phyloP scores from a whole-genome alignment of 2,329 filamentous ascomycete species.

The Nothophaeocryptopus gaeumannii region DNA sequence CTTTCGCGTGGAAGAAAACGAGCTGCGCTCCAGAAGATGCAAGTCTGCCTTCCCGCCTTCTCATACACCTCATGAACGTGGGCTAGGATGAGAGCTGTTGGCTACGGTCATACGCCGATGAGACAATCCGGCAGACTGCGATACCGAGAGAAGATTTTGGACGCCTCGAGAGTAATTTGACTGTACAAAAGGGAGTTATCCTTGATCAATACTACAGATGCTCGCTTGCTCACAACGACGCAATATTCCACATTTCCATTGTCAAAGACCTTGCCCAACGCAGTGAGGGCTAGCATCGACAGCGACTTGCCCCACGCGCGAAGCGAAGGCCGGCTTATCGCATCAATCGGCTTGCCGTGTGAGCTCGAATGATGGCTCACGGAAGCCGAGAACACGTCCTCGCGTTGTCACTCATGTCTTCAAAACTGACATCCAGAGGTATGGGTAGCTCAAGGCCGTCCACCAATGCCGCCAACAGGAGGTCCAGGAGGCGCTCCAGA shows the following conservation, averaged over 20 bases:
- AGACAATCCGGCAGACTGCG: too few relatives aligned
- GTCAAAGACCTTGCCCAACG: too few relatives aligned
- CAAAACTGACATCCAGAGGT: too few relatives aligned
- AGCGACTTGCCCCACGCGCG: too few relatives aligned
- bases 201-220: conserved; percentile 1
- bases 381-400: not conserved
- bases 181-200: conserved; percentile 4
- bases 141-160: too few relatives aligned
- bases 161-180: not conserved
- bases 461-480: not conserved
- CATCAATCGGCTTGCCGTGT: not conserved
- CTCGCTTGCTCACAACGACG: conserved; percentile 1
- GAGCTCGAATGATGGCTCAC: not conserved
- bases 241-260: not conserved
- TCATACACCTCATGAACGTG: too few relatives aligned
- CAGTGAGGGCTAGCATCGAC: too few relatives aligned
- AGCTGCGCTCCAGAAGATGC: too few relatives aligned
- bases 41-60: too few relatives aligned
- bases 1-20: too few relatives aligned
- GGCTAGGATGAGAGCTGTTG: too few relatives aligned
- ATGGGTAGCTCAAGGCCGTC: not conserved
- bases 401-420: not conserved
- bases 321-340: not conserved
- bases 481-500: conserved; percentile 3
- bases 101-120: too few relatives aligned